These are phyloP conservation scores for Pyricularia sp. DNA, from an alignment of 2,329 filamentous ascomycete genomes.

Conservation along the genomic window DNA sequence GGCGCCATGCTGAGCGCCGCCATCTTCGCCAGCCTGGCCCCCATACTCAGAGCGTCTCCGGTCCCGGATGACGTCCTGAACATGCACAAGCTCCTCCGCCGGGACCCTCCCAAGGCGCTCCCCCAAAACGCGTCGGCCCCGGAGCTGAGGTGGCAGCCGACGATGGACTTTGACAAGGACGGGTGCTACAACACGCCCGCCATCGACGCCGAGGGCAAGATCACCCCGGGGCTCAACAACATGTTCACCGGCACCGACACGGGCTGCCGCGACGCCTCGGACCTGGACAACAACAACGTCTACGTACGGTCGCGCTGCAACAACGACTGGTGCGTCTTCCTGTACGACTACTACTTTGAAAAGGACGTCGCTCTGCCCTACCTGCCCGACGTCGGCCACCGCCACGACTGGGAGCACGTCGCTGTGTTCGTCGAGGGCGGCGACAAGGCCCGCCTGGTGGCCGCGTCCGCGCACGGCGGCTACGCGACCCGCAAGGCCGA, in stretches of 20 bases:
- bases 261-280: conserved; percentile 15
- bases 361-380: conserved; percentile 24
- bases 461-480: conserved; percentile 21
- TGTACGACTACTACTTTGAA: conserved; percentile 38
- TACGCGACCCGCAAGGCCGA: conserved; percentile 14
- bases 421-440: conserved; percentile 19
- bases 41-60: neutral
- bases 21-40: neutral
- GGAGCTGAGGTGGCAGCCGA: conserved; percentile 21
- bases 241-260: conserved; percentile 8
- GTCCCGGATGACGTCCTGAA: neutral
- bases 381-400: conserved; percentile 16
- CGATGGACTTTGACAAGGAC: conserved; percentile 28
- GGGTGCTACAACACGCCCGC: conserved; percentile 38
- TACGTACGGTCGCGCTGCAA: conserved; percentile 33
- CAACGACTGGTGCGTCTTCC: conserved; percentile 31
- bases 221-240: conserved; percentile 16
- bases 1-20: neutral
- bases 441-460: conserved; percentile 17
- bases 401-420: conserved; percentile 30
- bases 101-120: conserved; percentile 16
- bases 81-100: neutral
- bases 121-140: conserved; percentile 21
- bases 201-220: conserved; percentile 25
- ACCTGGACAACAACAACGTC: conserved; percentile 24